phyloP scores from a whole-genome alignment of 2,329 filamentous ascomycete genomes.

The Xylariaceae sp. region DNA sequence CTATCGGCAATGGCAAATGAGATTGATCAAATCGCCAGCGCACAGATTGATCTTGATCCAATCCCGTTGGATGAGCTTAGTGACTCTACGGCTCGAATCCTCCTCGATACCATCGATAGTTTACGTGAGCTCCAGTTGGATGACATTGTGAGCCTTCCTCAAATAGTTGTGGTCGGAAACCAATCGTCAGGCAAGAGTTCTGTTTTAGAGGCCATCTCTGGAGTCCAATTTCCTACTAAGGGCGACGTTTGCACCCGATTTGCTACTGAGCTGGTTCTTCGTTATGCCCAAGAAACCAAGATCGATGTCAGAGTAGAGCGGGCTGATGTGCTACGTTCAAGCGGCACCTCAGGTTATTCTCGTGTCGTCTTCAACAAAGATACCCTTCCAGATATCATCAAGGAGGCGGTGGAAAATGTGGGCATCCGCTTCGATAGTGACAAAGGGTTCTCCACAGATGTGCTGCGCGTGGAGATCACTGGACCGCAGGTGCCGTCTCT shows the following conservation, averaged over 20 bases:
- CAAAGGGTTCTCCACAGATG: constrained; percentile 40
- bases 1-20: no score
- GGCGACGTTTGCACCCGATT: constrained; percentile 2
- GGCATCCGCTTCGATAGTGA: background rate
- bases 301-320: background rate
- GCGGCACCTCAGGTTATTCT: background rate
- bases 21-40: no score
- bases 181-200: constrained; percentile 10
- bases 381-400: background rate
- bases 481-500: constrained; percentile 46
- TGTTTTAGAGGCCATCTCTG: constrained; percentile 4
- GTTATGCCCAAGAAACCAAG: background rate
- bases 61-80: no score
- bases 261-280: constrained; percentile 2
- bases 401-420: background rate
- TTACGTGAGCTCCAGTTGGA: background rate
- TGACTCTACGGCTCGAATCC: no score
- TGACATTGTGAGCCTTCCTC: background rate
- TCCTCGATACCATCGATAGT: no score
- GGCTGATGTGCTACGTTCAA: background rate
- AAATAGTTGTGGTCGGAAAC: constrained; percentile 7
- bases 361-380: background rate
- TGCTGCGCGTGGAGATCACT: constrained; percentile 43
- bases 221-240: background rate
- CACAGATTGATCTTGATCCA: no score